phyloP scores from a whole-genome alignment of 495 filamentous ascomycete genomes.

The Bryoglossum gracile region DNA sequence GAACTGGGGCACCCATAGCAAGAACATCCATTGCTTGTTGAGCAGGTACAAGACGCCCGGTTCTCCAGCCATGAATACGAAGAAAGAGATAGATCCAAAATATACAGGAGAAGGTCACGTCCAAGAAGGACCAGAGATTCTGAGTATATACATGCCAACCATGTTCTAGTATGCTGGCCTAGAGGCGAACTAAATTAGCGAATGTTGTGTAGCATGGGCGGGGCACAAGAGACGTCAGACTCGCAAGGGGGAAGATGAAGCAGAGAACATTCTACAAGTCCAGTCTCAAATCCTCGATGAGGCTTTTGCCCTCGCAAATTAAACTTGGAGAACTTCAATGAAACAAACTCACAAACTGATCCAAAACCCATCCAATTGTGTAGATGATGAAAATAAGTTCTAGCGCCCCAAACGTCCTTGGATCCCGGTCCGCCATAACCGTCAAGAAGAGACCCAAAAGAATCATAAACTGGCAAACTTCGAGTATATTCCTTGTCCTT shows the following conservation, averaged over 20 bases:
- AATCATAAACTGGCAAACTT: conserved; percentile 58
- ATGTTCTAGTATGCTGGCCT: conserved; percentile 50
- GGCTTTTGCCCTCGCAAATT: no score
- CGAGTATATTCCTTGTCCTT: conserved; percentile 57
- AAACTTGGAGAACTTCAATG: not conserved
- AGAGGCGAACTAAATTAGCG: no score
- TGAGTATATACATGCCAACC: conserved; percentile 70
- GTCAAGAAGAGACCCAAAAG: conserved; percentile 55
- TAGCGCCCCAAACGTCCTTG: conserved; percentile 36
- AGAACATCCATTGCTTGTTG: conserved; percentile 55
- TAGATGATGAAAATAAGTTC: conserved; percentile 59
- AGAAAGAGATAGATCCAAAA: conserved; percentile 54
- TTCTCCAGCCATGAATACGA: conserved; percentile 49
- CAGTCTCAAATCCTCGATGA: no score
- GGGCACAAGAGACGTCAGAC: no score
- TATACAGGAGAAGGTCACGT: conserved; percentile 57
- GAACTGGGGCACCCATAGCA: conserved; percentile 59
- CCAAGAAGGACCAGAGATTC: conserved; percentile 73
- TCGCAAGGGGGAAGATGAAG: no score
- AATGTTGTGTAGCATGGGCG: no score
- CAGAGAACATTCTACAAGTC: no score
- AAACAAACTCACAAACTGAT: conserved; percentile 54
- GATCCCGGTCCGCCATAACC: conserved; percentile 53
- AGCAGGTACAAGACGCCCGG: conserved; percentile 13
- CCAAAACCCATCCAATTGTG: conserved; percentile 62